phyloP scores from a whole-genome alignment of 2,329 filamentous ascomycete genomes.

The Rugonectria rugulosa region DNA sequence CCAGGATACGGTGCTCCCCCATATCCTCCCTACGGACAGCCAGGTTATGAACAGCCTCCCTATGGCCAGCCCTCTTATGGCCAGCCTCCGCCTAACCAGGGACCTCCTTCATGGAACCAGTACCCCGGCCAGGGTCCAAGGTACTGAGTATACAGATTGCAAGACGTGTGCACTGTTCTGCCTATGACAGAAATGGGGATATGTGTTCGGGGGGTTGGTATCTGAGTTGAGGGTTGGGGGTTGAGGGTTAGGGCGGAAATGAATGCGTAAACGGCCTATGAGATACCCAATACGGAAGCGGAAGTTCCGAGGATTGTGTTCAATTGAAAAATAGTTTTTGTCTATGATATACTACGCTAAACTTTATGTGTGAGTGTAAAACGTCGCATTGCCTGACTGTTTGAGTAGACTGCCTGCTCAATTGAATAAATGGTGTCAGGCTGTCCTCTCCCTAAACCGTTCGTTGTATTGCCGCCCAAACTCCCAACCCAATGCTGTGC shows the following conservation, averaged over 20 bases:
- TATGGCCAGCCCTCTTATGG: constrained; percentile 31
- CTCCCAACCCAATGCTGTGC: constrained; percentile 36
- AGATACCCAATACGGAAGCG: constrained; percentile 18
- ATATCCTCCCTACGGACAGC: constrained; percentile 15
- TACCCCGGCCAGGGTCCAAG: constrained; percentile 49
- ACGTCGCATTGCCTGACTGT: background rate
- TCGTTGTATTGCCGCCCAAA: constrained; percentile 26
- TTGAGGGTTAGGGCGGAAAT: background rate
- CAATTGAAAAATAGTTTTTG: constrained; percentile 14
- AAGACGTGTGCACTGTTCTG: background rate
- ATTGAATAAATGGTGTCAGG: too few species aligned
- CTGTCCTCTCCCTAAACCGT: constrained; percentile 7
- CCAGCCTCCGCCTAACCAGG: constrained; percentile 26
- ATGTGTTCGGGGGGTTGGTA: background rate
- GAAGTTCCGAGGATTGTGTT: constrained; percentile 10
- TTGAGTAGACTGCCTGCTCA: too few species aligned
- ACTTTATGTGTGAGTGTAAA: constrained; percentile 1
- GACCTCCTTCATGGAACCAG: constrained; percentile 44
- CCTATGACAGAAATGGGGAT: background rate
- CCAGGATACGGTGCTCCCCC: constrained; percentile 29
- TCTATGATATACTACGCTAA: constrained; percentile 8
- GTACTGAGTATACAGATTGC: constrained; percentile 34
- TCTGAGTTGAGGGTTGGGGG: background rate
- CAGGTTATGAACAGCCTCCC: constrained; percentile 34
- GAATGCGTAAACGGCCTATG: constrained; percentile 5